A percentile compares a stretch with the other conserved stretches of the same genome.
Evolutionary conservation across 1,139 yeast species (phyloP).

Genomic region (Sugiyamaella pinicola): DNA sequence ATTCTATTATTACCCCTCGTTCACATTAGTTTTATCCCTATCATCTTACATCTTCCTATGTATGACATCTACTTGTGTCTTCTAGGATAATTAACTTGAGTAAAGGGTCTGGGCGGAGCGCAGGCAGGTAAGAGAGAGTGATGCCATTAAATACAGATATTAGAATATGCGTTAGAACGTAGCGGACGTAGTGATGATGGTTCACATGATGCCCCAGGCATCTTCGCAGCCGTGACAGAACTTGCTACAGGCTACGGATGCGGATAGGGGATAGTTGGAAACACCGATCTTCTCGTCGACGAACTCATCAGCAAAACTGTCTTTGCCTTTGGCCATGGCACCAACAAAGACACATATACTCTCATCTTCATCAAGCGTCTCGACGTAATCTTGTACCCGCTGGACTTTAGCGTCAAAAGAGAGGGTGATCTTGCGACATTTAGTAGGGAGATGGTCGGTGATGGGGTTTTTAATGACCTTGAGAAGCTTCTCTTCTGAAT

Average conservation of each 20-base stretch:
- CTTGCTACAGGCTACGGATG: constrained; percentile 97
- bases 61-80: no score
- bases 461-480: constrained; percentile 96
- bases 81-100: no score
- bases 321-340: constrained; percentile 99
- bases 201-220: constrained; percentile 80
- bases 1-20: no score
- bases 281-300: constrained; percentile 97
- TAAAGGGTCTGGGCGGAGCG: constrained; percentile 14
- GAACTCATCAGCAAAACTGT: constrained; percentile 93
- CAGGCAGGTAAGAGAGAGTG: constrained; percentile 3
- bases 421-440: constrained; percentile 89
- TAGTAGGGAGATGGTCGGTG: constrained; percentile 93
- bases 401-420: constrained; percentile 91
- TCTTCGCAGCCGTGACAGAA: constrained; percentile 99
- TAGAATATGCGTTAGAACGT: constrained; percentile 5
- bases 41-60: no score
- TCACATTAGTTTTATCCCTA: no score
- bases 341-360: constrained; percentile 98
- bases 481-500: constrained; percentile 89
- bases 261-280: constrained; percentile 92
- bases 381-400: constrained; percentile 86
- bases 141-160: constrained; percentile 6
- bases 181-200: no score
- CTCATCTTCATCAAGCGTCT: constrained; percentile 79